Base-by-base conservation (phyloP, 768 basidiomycete genomes). In the Phaeotremella fagi region DNA sequence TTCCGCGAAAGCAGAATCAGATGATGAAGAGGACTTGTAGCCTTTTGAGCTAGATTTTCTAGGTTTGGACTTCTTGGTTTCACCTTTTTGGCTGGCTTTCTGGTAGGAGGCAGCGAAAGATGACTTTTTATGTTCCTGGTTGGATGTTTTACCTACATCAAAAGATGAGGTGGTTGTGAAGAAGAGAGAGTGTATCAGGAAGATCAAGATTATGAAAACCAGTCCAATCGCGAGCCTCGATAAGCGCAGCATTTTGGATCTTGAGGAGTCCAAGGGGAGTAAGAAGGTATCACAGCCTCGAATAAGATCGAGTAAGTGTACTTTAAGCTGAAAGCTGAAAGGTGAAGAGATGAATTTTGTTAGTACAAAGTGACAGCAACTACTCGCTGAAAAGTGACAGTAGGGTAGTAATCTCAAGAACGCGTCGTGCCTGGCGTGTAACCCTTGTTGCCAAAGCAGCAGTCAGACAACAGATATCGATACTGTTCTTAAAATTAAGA, bases 161-260 rank as follows among this genome's bases (percentile, higher is more conserved):
- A 36, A n/a, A n/a, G 45, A 23, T n/a, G 38, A 27, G 4, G 57
- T n/a, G 44, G 25, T 20, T 28, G 33, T 36, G 18, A 23, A 37
- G 27, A 52, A 45, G 27, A 48, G 46, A 25, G 29, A 28, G 45
- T 54, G 46, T 29, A 52, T 24, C 3, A 53, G 29, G 12, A 60
- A 33, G 46, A 56, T 6, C 3, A 43, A 15, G 29, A 60, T 26
- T 27, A 38, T 33, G 22, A 36, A 45, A 20, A 46, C 9, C 20
- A 51, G 38, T 11, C 12, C 27, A 4, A 53, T 24, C 35, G 43
- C n/a, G n/a, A 45, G n/a, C 36, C 44, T 45, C n/a, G 44, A 36
- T 4, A 51, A 16, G 12, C 55, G 48, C n/a, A 45, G 55, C 55
- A 56, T 55, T 16, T 7, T 55, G 42, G n/a, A n/a, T n/a, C n/a